Base-by-base conservation (phyloP, 805 yeast species). In the Pichia thaimueangensis region DNA sequence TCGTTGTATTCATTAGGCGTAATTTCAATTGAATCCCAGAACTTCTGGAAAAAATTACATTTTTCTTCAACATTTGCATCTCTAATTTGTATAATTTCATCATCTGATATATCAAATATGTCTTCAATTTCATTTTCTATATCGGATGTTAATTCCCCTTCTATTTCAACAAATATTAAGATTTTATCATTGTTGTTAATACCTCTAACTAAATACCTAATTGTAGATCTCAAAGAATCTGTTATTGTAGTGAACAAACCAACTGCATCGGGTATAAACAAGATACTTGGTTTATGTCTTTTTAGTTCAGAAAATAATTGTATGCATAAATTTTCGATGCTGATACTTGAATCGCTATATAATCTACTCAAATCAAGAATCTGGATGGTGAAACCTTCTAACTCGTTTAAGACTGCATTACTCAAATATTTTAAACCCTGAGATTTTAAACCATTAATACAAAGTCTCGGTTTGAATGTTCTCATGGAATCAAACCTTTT, bases 301-400 rank as follows among this genome's bases (percentile, higher is more conserved):
- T 85, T 76, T 6, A 95, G 93, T 62, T 93, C 98, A 19, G 83
- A 69, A 54, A 93, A 82, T 31, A 84, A 72, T 57, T 86, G 96
- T 23, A 91, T 85, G 17, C 88, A 71, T 1, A 84, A 73, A 55
- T 86, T 82, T 59, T 93, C 98, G 1, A 91, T 80, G 0, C 95
- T 76, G 53, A 86, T 68, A 0, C 87, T 77, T 7, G 91, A 70
- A 53, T 91, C 97, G 12, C 87, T 78, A 48, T 80, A 78, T 42
- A 93, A 58, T 7, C 81, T 71, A 2, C 88, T 84, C 44, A 93
- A 65, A 57, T 93, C 98, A 32, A 93, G 68, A 1, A 84, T 76
- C 58, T 93, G 97, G 12, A 87, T 80, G 55, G 87, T 91, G 54
- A 82, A 86, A 0, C 96, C 95, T 63, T 93, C 98, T 39, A 93